Evolutionary conservation across 768 basidiomycete genomes (phyloP).

Genomic region (Suillus variegatus): DNA sequence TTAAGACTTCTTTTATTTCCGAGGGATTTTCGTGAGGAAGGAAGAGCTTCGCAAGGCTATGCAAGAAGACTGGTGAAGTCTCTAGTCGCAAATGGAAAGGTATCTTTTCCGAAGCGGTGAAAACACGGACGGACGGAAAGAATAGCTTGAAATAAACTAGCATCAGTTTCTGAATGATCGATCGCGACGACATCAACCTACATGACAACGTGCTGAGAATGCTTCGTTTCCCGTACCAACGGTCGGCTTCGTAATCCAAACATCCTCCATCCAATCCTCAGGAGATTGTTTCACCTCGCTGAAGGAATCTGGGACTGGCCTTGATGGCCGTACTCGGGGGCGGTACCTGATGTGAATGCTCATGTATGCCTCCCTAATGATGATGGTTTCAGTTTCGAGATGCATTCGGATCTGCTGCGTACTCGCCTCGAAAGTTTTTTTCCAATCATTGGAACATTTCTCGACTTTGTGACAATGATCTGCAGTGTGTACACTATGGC

Average conservation of each 20-base stretch:
- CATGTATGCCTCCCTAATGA: slow-evolving; percentile 23
- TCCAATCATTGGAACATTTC: slow-evolving; percentile 12
- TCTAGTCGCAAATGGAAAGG: slow-evolving; percentile 68
- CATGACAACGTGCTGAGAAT: slow-evolving; percentile 30
- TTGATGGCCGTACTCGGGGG: slow-evolving; percentile 33
- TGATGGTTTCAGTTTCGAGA: slow-evolving; percentile 8
- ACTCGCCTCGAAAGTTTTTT: slow-evolving; percentile 7
- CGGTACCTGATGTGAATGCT: slow-evolving; percentile 27
- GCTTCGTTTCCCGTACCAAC: slow-evolving; percentile 9
- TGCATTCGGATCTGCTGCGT: background rate
- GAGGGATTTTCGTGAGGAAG: slow-evolving; percentile 14
- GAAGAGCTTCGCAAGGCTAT: slow-evolving; percentile 13
- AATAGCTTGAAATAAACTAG: slow-evolving; percentile 46
- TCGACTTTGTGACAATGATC: slow-evolving; percentile 23
- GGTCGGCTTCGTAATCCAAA: slow-evolving; percentile 27
- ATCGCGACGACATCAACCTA: slow-evolving; percentile 15
- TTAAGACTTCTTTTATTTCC: slow-evolving; percentile 33
- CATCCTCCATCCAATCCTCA: slow-evolving; percentile 36
- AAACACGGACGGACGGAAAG: slow-evolving; percentile 61
- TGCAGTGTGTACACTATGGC: slow-evolving; percentile 27
- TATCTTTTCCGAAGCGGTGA: slow-evolving; percentile 54
- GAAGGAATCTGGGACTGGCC: slow-evolving; percentile 27
- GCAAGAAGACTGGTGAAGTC: slow-evolving; percentile 43
- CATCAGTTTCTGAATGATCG: background rate
- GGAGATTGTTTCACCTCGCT: slow-evolving; percentile 28